A percentile compares a stretch with the other conserved stretches of the same genome.
Conservation (phyloP, 1,139 yeast species). For the Cylindricascospora bacillispora region DNA sequence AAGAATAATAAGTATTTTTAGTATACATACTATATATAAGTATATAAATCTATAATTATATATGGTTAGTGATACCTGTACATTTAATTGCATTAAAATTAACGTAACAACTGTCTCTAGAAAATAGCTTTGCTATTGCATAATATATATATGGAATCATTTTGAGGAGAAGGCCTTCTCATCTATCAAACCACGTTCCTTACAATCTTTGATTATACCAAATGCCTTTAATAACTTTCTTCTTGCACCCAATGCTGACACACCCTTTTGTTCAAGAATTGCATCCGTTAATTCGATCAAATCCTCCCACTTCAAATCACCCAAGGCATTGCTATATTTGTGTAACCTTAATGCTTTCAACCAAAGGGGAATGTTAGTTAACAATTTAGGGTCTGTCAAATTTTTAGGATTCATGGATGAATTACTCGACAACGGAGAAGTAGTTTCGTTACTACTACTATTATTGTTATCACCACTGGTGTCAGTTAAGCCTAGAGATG, state of each 20-base stretch:
- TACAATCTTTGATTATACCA: constrained; percentile 52
- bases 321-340: constrained; percentile 79
- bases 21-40: no score
- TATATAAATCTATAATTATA: no score
- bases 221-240: constrained; percentile 86
- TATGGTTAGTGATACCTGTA: no score
- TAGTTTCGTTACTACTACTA: constrained; percentile 4
- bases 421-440: constrained; percentile 21
- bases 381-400: constrained; percentile 48
- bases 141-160: no score
- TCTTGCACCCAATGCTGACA: constrained; percentile 88
- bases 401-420: constrained; percentile 49
- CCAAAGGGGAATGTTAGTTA: constrained; percentile 86
- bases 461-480: constrained; percentile 4
- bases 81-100: no score
- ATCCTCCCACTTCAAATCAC: constrained; percentile 66
- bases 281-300: constrained; percentile 60
- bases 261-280: constrained; percentile 67
- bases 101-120: no score
- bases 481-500: constrained; percentile 1
- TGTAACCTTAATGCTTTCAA: constrained; percentile 77
- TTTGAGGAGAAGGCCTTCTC: constrained; percentile 19
- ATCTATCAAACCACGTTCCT: constrained; percentile 27
- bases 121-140: no score
- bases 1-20: no score